Base-by-base conservation (phyloP, 768 basidiomycete genomes). In the Rhodosporidiobolus odoratus region DNA sequence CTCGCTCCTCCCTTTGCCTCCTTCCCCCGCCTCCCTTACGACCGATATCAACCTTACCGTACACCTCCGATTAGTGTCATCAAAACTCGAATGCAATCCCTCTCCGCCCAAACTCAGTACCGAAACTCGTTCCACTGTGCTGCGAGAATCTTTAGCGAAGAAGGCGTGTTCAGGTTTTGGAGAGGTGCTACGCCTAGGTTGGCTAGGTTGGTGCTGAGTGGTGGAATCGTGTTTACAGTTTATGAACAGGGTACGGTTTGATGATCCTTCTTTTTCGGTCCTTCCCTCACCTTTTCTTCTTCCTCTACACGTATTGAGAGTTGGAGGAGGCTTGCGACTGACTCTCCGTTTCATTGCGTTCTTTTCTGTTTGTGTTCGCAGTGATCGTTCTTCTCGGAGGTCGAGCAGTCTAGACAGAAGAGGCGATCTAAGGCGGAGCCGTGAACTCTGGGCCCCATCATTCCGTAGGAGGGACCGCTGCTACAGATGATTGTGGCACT, bases 61-160 rank as follows among this genome's bases (percentile, higher is more conserved):
- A 41, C n/a, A 27, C 54, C 4, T 23, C 50, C 32, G 21, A 41
- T 19, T 66, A 95, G 92, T 77, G 93, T 97, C 38, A 86, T 98
- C 80, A 99, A 98, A 81, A 98, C 96, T 17, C 86, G 95, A 34
- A 99, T 98, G 96, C 96, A 99, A 80, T 88, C 91, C 9, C 83
- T 99, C 16, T 85, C 86, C 65, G 96, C 95, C 1, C 83, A 85
- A 16, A 80, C 83, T 32, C 88, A 92, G 69, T 99, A 98, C 78
- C 86, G 88, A 45, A 97, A 99, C 77, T 88, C 93, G 4, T 90
- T 97, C 82, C 93, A 98, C 76, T 98, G 95, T 75, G 94, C 88
- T 8, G 95, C 96, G 77, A 85, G 94, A 56, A 93, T 97, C 78
- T 87, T 92, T 73, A 92, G 88, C 0, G 95, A 98, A 79, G 93